Base-by-base conservation (phyloP, 768 basidiomycete genomes). In the Suillus bovinus region DNA sequence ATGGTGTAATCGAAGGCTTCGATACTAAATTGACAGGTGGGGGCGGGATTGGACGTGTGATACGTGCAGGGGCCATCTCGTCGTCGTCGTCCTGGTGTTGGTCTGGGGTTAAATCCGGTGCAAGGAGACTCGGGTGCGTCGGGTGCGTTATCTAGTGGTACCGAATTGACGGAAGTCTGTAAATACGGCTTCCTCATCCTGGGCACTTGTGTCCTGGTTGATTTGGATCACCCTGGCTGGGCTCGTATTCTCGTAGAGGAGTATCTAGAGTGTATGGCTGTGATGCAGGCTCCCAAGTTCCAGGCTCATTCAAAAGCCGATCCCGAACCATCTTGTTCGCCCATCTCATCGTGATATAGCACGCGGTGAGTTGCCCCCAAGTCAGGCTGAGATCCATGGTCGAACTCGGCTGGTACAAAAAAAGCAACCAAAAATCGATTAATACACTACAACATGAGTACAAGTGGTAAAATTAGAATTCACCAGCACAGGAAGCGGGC, bases 381-480 rank as follows among this genome's bases (percentile, higher is more conserved):
- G 17, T 56, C 24, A 64, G 39, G 63, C 34, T 39, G 55, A 39
- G 55, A 24, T 56, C 42, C 63, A 46, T 63, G 38, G 9, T 56
- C 24, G 55, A 38, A 56, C 55, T 56, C 55, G 55, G 36, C 55
- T 56, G 44, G 57, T 29, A 52, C 47, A 39, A 65, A 39, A 27
- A 58, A 44, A 38, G 58, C 20, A 39, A 44, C 44, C 24, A 47
- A 53, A 39, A 36, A 34, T 71, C 66, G 65, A 74, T 75, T 75
- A 74, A 75, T 72, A 75, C 64, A 56, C 55, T 56, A 56, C 39
- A 55, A 44, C 56, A 55, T 27, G 53, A 42, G 38, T 58, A 63
- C 27, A 58, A 38, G 54, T 52, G 55, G 65, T 70, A 59, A 68
- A 69, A 70, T 80, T 67, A 81, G 73, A 63, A 80, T 76, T 82